Conservation (phyloP, 2,329 filamentous ascomycete genomes). For the Fusarium cyanostomum region DNA sequence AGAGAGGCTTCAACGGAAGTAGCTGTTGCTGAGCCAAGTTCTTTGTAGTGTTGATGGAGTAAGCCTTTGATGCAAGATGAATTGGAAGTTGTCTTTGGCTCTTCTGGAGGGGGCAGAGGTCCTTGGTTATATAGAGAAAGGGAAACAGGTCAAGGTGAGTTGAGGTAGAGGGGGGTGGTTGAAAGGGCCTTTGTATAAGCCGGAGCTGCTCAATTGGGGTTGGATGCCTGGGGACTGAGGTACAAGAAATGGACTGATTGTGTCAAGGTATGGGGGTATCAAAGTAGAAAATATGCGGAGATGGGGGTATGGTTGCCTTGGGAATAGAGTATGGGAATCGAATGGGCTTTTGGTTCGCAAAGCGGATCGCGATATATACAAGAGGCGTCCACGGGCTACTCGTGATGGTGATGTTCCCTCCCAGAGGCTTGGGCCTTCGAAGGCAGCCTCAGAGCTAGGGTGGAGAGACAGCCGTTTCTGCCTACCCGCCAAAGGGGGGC, state of each 20-base stretch:
- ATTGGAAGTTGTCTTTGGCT: slow-evolving; percentile 35
- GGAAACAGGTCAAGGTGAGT: slow-evolving; percentile 5
- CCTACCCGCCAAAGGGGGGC: slow-evolving; percentile 31
- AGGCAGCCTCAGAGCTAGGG: slow-evolving; percentile 30
- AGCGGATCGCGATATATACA: slow-evolving; percentile 37
- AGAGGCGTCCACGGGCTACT: not conserved
- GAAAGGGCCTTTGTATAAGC: slow-evolving; percentile 29
- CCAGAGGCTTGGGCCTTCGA: slow-evolving; percentile 26
- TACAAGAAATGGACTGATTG: slow-evolving; percentile 1
- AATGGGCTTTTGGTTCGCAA: slow-evolving; percentile 22
- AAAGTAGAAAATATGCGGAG: slow-evolving; percentile 33
- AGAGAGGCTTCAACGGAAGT: slow-evolving; percentile 13
- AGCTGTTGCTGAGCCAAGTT: slow-evolving; percentile 1
- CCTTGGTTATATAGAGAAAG: slow-evolving; percentile 38
- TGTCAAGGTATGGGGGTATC: slow-evolving; percentile 3
- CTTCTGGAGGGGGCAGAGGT: slow-evolving; percentile 20
- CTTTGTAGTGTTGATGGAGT: slow-evolving; percentile 16
- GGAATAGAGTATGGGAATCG: slow-evolving; percentile 6
- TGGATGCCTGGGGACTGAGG: slow-evolving; percentile 36
- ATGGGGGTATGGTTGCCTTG: slow-evolving; percentile 35
- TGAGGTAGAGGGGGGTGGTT: slow-evolving; percentile 14
- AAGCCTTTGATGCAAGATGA: slow-evolving; percentile 6
- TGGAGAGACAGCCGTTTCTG: slow-evolving; percentile 39
- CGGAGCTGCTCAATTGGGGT: slow-evolving; percentile 6
- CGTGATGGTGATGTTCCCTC: slow-evolving; percentile 33